These are phyloP conservation scores for Fusarium pseudocircinatum DNA, from an alignment of 2,329 filamentous ascomycete species.

Conservation along the genomic window DNA sequence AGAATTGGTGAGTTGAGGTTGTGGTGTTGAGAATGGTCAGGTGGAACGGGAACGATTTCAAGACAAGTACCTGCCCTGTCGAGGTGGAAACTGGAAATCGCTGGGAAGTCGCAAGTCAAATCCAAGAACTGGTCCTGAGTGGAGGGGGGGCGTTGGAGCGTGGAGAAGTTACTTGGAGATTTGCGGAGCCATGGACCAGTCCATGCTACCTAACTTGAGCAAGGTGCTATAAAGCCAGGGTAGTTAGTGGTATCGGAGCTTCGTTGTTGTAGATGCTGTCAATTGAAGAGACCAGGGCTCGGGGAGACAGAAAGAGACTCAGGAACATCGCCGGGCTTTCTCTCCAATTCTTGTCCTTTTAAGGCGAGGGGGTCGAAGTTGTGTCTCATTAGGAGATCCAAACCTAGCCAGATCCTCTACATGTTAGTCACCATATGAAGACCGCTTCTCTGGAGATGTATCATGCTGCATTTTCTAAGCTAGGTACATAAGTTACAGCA, in stretches of 20 bases:
- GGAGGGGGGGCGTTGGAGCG: constrained; percentile 32
- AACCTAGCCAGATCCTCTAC: not conserved
- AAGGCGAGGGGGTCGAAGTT: not conserved
- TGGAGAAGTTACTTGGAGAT: constrained; percentile 32
- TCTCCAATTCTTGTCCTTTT: not conserved
- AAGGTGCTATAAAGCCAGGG: not conserved
- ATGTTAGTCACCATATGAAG: not conserved
- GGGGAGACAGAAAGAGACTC: not conserved
- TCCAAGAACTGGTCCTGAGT: constrained; percentile 15
- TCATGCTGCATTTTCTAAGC: not conserved
- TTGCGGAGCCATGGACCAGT: constrained; percentile 29
- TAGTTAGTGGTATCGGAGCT: not conserved
- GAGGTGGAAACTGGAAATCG: constrained; percentile 30
- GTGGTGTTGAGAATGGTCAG: constrained; percentile 35
- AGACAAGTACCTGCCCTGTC: constrained; percentile 33
- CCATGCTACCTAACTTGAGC: not conserved
- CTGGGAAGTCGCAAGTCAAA: constrained; percentile 28
- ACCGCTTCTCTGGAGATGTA: not conserved
- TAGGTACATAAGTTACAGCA: not conserved
- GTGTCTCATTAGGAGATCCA: not conserved
- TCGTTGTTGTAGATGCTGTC: not conserved
- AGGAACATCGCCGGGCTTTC: not conserved
- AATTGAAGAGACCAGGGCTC: not conserved
- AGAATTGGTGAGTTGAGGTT: constrained; percentile 25
- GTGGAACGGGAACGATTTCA: constrained; percentile 32